phyloP scores from a whole-genome alignment of 306 rosid genomes.

The Hippophae rhamnoides region DNA sequence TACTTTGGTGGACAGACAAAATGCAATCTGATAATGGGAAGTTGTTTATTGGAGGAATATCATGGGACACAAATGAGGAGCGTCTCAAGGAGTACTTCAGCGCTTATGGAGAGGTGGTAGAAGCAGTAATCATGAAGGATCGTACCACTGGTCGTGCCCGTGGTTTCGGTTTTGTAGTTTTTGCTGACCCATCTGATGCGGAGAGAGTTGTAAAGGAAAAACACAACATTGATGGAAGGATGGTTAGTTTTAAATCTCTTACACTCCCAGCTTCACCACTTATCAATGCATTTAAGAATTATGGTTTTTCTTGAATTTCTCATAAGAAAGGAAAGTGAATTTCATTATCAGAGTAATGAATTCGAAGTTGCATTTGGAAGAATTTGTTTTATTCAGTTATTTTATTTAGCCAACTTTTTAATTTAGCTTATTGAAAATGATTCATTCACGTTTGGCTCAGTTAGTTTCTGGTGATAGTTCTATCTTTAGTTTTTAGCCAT shows the following conservation, averaged over 20 bases:
- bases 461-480: not conserved
- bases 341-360: conserved; percentile 9
- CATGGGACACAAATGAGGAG: conserved; percentile 98
- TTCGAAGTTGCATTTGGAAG: conserved; percentile 3
- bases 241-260: conserved; percentile 43
- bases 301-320: conserved; percentile 14
- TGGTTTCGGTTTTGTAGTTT: conserved; percentile 93
- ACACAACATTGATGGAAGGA: conserved; percentile 96
- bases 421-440: conserved; percentile 14
- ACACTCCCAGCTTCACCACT: conserved; percentile 7
- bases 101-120: conserved; percentile 82
- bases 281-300: conserved; percentile 21
- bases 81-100: conserved; percentile 89
- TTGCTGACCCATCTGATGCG: conserved; percentile 70
- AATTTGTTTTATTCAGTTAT: too few relatives aligned
- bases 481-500: conserved; percentile 7
- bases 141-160: conserved; percentile 98
- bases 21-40: conserved; percentile 98
- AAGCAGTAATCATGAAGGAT: conserved; percentile 99
- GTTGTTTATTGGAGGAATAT: conserved; percentile 88
- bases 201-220: conserved; percentile 76
- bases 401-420: conserved; percentile 11
- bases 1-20: conserved; percentile 42
- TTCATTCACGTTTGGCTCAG: conserved; percentile 1
- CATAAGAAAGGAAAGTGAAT: conserved; percentile 3